These are phyloP conservation scores for Fusarium albidum DNA, from an alignment of 2,329 filamentous ascomycete genomes.

Conservation along the genomic window DNA sequence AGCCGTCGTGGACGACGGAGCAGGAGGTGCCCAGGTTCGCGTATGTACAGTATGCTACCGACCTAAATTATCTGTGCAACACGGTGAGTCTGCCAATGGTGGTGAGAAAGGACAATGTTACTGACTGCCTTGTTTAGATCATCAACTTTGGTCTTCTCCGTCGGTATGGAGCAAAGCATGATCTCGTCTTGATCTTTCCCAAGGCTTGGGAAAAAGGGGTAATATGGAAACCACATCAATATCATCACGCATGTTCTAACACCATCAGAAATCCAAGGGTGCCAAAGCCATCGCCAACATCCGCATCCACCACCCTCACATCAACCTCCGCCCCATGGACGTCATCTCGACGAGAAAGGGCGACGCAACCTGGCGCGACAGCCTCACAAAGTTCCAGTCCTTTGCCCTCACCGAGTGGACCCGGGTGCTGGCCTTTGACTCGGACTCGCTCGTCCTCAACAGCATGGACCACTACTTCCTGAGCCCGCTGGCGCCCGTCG, in stretches of 20 bases:
- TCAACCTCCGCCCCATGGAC: slow-evolving; percentile 7
- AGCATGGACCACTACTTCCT: slow-evolving; percentile 18
- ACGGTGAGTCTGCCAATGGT: neutral
- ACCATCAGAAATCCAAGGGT: neutral
- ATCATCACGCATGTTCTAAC: neutral
- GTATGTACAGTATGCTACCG: slow-evolving; percentile 9
- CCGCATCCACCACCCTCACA: neutral
- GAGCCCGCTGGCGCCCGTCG: neutral
- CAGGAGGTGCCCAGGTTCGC: slow-evolving; percentile 1
- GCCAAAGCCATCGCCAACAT: neutral
- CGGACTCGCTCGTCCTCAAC: slow-evolving; percentile 13
- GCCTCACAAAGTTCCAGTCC: slow-evolving; percentile 19
- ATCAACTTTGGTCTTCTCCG: slow-evolving; percentile 3
- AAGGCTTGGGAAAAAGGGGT: slow-evolving; percentile 1
- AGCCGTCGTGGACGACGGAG: slow-evolving; percentile 2
- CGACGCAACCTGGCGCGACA: slow-evolving; percentile 18
- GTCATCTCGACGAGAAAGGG: slow-evolving; percentile 14
- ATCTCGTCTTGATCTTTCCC: slow-evolving; percentile 1
- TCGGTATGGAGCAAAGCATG: neutral
- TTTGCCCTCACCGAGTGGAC: slow-evolving; percentile 17
- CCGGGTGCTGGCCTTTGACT: slow-evolving; percentile 19
- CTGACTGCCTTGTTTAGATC: neutral
- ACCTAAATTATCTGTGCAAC: slow-evolving; percentile 8
- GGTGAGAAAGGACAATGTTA: too few species aligned
- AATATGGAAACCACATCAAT: neutral